Evolutionary conservation across 345 rosid species (phyloP), one percentile per base, ranked within the genome.

Genomic region (Turnera subulata): DNA sequence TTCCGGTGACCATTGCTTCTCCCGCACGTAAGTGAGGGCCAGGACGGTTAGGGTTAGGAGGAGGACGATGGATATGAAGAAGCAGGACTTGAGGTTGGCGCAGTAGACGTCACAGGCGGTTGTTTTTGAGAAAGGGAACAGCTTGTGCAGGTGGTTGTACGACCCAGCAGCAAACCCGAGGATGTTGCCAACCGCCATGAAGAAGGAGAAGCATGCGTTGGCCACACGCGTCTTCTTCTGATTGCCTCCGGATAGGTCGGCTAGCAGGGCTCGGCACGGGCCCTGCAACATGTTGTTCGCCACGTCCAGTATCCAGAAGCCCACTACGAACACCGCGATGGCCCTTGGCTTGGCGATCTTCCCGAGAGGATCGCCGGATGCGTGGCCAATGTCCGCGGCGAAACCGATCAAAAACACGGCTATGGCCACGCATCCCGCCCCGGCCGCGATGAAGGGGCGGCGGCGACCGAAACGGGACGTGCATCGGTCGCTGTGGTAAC

Each of bases 121-220:
- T 0, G 99, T 80, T 58, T 61, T 62, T 1, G 99, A 74, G 76
- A 92, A 92, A 0, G 99, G 93, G 7, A 83, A 59, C 4, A 80
- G 1, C 17, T 68, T 73, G 74, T 84, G 71, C 13, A 92, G 74
- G 43, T 67, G 61, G 16, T 70, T 57, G 72, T 82, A 75, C 37
- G 91, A 80, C 0, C 99, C 99, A 2, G 89, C 84, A 29, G 85
- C 94, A 69, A 57, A 93, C 2, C 97, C 99, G 1, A 85, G 81
- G 15, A 89, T 83, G 62, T 84, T 86, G 5, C 99, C 97, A 5
- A 92, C 76, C 23, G 96, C 95, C 96, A 89, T 92, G 77, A 92
- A 92, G 64, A 89, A 89, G 5, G 98, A 82, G 63, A 66, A 93
- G 55, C 79, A 70, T 2, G 78, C 67, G 70, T 89, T 93, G 9